Conservation (phyloP, 1,284 basidiomycete genomes). For the Papiliotrema nemorosa region DNA sequence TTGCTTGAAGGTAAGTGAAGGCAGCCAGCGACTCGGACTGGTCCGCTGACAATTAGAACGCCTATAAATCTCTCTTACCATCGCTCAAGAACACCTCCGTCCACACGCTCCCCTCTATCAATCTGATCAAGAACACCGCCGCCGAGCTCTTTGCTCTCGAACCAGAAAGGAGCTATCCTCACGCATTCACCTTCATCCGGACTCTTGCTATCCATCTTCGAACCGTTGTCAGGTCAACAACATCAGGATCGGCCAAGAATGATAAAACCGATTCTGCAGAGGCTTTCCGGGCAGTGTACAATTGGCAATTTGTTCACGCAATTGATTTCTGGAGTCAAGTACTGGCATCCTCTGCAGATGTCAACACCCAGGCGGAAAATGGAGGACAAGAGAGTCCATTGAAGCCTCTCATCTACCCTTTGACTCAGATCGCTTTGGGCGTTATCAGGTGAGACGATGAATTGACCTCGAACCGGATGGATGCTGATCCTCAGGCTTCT, state of each 20-base stretch:
- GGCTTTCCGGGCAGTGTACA: slow-evolving; percentile 87
- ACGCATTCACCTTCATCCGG: slow-evolving; percentile 94
- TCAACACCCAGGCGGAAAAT: slow-evolving; percentile 56
- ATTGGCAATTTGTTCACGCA: slow-evolving; percentile 97
- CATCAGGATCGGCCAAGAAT: slow-evolving; percentile 5
- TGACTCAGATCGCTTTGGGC: slow-evolving; percentile 90
- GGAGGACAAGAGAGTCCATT: slow-evolving; percentile 68
- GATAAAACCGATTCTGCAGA: slow-evolving; percentile 48
- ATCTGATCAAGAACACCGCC: slow-evolving; percentile 97
- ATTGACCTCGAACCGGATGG: neutral
- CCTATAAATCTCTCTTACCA: slow-evolving; percentile 38
- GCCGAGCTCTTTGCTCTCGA: slow-evolving; percentile 84
- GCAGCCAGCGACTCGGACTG: neutral
- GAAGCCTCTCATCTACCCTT: slow-evolving; percentile 85
- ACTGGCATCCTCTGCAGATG: slow-evolving; percentile 72
- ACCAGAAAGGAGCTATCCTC: slow-evolving; percentile 64
- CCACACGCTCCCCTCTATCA: slow-evolving; percentile 89
- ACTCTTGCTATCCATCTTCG: slow-evolving; percentile 92
- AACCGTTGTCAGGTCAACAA: slow-evolving; percentile 52
- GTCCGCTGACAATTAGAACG: slow-evolving; percentile 56
- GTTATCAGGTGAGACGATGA: slow-evolving; percentile 70
- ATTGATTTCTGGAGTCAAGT: slow-evolving; percentile 96
- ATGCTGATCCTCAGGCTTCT: slow-evolving; percentile 61
- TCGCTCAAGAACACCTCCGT: slow-evolving; percentile 61
- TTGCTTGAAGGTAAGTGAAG: slow-evolving; percentile 69